A percentile compares a stretch with the other conserved stretches of the same genome.
Evolutionary conservation across 2,329 filamentous ascomycete genomes (phyloP).

Genomic region (Xylariaceae sp.): DNA sequence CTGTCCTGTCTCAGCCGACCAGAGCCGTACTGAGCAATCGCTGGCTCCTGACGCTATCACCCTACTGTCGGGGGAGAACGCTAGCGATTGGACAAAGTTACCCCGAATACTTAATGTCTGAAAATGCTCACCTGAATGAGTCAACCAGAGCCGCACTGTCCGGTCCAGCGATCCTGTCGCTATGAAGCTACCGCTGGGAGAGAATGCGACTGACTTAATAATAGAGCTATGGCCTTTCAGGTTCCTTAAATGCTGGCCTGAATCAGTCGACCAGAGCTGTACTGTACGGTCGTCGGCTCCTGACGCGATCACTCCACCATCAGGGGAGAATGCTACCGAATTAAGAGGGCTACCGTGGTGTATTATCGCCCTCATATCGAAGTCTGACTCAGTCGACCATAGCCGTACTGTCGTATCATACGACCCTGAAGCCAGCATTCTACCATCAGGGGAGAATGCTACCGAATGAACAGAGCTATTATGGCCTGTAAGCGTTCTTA

Average conservation of each 20-base stretch:
- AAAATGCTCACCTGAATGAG: not conserved
- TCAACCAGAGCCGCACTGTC: constrained; percentile 5
- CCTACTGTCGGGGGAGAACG: constrained; percentile 8
- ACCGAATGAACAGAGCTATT: rapidly evolving
- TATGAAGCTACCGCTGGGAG: constrained; percentile 12
- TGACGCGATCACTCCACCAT: not conserved
- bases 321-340: constrained; percentile 13
- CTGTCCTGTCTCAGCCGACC: no score
- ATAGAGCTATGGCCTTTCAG: not conserved
- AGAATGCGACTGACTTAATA: not conserved
- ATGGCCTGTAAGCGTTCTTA: not conserved
- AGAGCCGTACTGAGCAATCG: not conserved
- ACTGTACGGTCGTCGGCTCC: not conserved
- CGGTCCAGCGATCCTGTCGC: constrained; percentile 13
- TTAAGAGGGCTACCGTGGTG: not conserved
- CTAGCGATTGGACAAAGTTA: no score
- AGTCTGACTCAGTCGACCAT: not conserved
- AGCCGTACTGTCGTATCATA: not conserved
- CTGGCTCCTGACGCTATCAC: constrained; percentile 2
- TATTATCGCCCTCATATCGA: no score
- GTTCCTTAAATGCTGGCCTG: not conserved
- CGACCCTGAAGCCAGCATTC: not conserved
- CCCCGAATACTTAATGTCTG: no score
- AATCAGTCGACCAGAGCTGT: not conserved
- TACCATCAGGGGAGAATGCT: constrained; percentile 3